Percentiles rank a stretch among this genome's conserved stretches.
Evolutionary conservation across 192 early-diverging fungal genomes (phyloP).

Genomic region (Coemansia sp.): DNA sequence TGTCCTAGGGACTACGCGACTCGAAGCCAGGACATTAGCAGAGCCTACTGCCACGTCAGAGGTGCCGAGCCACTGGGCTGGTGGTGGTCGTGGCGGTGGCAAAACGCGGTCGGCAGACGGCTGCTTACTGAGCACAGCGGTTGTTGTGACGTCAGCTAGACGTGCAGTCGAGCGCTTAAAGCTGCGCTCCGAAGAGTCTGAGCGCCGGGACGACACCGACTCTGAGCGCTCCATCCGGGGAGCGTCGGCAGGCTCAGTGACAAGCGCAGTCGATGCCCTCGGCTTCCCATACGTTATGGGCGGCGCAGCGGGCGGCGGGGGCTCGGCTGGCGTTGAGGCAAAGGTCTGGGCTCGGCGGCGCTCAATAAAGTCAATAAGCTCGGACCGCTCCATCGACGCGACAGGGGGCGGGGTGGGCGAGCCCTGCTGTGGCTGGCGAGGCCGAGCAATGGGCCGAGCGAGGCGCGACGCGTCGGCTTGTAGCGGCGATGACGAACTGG

Average conservation of each 20-base stretch:
- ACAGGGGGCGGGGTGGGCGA: constrained; percentile 4
- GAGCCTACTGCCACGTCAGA: not conserved
- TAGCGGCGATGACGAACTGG: constrained; percentile 1
- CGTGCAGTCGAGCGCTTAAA: constrained; percentile 50
- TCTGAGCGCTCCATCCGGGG: constrained; percentile 3
- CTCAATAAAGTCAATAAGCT: constrained; percentile 53
- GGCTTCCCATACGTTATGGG: constrained; percentile 2
- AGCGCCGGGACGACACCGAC: constrained; percentile 20
- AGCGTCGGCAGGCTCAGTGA: not conserved
- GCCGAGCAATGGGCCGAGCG: constrained; percentile 11
- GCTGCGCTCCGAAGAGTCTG: constrained; percentile 43
- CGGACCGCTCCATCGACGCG: constrained; percentile 16
- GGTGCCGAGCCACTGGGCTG: constrained; percentile 11
- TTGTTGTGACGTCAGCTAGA: constrained; percentile 29
- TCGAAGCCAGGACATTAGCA: not conserved
- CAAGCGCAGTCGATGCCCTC: constrained; percentile 1
- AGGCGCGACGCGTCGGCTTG: constrained; percentile 4
- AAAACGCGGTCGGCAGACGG: not conserved
- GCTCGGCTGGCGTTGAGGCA: not conserved
- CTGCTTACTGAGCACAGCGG: not conserved
- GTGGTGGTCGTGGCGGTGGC: not conserved
- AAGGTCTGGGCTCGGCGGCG: constrained; percentile 24
- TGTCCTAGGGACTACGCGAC: constrained; percentile 26
- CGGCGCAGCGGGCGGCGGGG: not conserved
- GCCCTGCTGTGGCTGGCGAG: constrained; percentile 10